Evolutionary conservation across 352 stramenopile species (phyloP), one percentile per base, ranked within the genome.

Genomic region (Pythium myriotylum): DNA sequence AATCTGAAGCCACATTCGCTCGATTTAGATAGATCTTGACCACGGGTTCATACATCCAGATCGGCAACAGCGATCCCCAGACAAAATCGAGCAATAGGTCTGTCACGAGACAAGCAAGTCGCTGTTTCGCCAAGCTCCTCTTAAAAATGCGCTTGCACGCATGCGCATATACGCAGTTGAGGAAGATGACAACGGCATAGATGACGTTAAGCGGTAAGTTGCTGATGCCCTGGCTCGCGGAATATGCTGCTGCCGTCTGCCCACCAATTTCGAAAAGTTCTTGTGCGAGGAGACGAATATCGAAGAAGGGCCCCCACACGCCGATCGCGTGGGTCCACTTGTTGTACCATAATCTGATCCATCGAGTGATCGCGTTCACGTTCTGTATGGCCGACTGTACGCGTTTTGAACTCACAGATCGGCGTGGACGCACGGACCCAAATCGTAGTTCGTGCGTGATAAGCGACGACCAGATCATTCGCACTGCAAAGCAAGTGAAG

Each of bases 11-110:
- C n/a, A 55, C 13, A 2, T 46, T 19, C 2, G 1, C 20, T 20
- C 32, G 33, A 7, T 27, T 17, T 4, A 40, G 12, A 13, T 37
- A 52, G 12, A 54, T 20, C 16, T 46, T 24, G 1, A 60, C 14
- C 20, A 69, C 66, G 13, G 63, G 63, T 3, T 59, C n/a, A 24
- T 63, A 68, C 33, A 66, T 57, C 43, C 57, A 46, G 4, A 75
- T 48, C 5, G 68, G 60, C 33, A 67, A 12, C n/a, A 67, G 23
- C 24, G 52, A 54, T 1, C 60, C 60, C 60, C 60, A 67, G 2
- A 62, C 52, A 54, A 67, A 67, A 19, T 67, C 60, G 8, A 67
- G 17, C 20, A 54, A 16, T n/a, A 62, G 37, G 27, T 67, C 60
- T 0, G 39, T 32, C 13, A 67, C 33, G 33, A 67, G 26, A 20